Evolutionary conservation across 2,329 filamentous ascomycete species (phyloP).

Genomic region (Dryadomyces quercus-mongolicae): DNA sequence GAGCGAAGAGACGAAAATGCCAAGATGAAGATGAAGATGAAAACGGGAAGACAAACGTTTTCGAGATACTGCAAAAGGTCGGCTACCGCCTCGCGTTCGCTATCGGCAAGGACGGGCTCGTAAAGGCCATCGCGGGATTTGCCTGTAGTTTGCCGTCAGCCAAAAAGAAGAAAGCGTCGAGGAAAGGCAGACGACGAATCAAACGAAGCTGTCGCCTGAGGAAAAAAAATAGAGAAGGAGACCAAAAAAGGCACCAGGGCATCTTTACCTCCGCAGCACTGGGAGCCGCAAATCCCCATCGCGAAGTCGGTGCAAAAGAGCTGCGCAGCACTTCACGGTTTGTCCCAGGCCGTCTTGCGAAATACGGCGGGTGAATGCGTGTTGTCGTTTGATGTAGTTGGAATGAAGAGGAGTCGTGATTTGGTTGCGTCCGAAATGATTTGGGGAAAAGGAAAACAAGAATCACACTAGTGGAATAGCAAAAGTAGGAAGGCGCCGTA

Average conservation of each 20-base stretch:
- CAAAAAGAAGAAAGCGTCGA: background rate
- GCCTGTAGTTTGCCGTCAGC: conserved; percentile 28
- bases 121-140: conserved; percentile 72
- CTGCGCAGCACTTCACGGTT: background rate
- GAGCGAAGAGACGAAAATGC: background rate
- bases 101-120: conserved; percentile 83
- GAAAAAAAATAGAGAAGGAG: background rate
- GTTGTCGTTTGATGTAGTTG: background rate
- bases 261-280: conserved; percentile 45
- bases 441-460: background rate
- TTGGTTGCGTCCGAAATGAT: background rate
- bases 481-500: background rate
- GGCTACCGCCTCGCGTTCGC: conserved; percentile 91
- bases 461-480: background rate
- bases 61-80: conserved; percentile 92
- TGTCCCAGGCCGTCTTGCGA: background rate
- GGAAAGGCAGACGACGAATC: background rate
- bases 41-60: conserved; percentile 52
- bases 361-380: background rate
- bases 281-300: conserved; percentile 52
- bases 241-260: too few relatives aligned
- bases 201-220: too few relatives aligned
- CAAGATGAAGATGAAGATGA: background rate
- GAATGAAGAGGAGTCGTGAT: background rate
- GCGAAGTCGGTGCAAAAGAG: conserved; percentile 13